Base-by-base conservation (phyloP, 345 rosid species). In the Corymbia maculata region DNA sequence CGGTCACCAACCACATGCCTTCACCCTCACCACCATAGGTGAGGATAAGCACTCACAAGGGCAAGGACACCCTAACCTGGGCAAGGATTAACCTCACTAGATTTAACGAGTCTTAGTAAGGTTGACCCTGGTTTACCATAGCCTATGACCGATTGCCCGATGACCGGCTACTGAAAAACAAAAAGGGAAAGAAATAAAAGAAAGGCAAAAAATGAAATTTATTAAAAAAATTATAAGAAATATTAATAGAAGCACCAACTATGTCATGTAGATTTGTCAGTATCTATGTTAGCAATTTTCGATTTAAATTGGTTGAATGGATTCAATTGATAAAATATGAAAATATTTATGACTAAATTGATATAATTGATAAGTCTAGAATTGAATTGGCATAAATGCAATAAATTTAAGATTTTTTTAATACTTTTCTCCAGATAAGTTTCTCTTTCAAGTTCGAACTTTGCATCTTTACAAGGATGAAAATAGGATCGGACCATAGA, bases 261-360 rank as follows among this genome's bases (percentile, higher is more conserved):
- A n/a, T n/a, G 21, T 52, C 3, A 52, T 52, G 1, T 8, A 52
- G 17, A 28, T 21, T 22, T 5, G 22, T 2, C 1, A 5, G 5
- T 2, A 55, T 55, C 0, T 4, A 22, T 2, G 24, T 9, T 0
- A 3, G 8, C 6, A 22, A 55, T 55, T 22, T 55, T 55, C 0
- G 0, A 5, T 0, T 0, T 55, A 55, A 55, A 55, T 55, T 55
- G 6, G 6, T 0, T 0, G 2, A 1, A 55, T 55, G 61, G 2
- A 22, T 9, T 55, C 10, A 9, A 55, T 55, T 0, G 12, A 55
- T 12, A 55, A 55, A 55, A 55, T 3, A 22, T 55, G 2, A 22
- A 55, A 21, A 55, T 4, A 55, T 0, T 9, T 22, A 55, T 10
- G 24, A 55, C 6, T 55, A 55, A 22, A 21, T 55, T 0, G 9